These are phyloP conservation scores for Arthrinium puccinioides DNA, from an alignment of 2,329 filamentous ascomycete species.

Conservation along the genomic window DNA sequence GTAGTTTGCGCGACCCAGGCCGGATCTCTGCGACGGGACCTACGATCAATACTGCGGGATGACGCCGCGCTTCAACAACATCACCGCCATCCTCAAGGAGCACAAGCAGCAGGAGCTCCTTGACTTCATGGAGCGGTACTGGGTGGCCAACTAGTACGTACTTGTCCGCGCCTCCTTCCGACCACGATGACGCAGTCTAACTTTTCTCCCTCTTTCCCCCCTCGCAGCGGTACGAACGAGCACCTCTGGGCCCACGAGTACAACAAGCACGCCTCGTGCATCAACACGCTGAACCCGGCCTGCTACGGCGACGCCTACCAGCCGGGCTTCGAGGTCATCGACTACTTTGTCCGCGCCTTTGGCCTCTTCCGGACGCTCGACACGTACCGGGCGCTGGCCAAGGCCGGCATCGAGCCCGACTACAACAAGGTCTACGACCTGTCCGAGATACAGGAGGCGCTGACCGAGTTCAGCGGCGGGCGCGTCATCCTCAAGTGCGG, in stretches of 20 bases:
- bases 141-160: constrained; percentile 30
- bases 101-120: constrained; percentile 31
- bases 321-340: constrained; percentile 34
- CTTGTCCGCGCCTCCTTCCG: not conserved
- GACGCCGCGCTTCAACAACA: constrained; percentile 33
- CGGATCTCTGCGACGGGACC: constrained; percentile 35
- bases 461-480: constrained; percentile 36
- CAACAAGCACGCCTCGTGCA: constrained; percentile 66
- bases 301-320: constrained; percentile 53
- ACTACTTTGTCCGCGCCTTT: constrained; percentile 36
- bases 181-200: not conserved
- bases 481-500: constrained; percentile 36
- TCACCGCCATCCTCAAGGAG: constrained; percentile 31
- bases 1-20: too few relatives aligned
- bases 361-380: constrained; percentile 33
- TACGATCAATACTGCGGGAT: constrained; percentile 35
- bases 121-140: constrained; percentile 34
- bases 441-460: constrained; percentile 30
- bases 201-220: not conserved
- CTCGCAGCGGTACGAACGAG: constrained; percentile 27
- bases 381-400: constrained; percentile 31
- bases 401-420: constrained; percentile 28
- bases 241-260: constrained; percentile 64
- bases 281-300: constrained; percentile 56
- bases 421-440: constrained; percentile 32